Base-by-base conservation (phyloP, 768 basidiomycete genomes). In the Phallus indusiatus region DNA sequence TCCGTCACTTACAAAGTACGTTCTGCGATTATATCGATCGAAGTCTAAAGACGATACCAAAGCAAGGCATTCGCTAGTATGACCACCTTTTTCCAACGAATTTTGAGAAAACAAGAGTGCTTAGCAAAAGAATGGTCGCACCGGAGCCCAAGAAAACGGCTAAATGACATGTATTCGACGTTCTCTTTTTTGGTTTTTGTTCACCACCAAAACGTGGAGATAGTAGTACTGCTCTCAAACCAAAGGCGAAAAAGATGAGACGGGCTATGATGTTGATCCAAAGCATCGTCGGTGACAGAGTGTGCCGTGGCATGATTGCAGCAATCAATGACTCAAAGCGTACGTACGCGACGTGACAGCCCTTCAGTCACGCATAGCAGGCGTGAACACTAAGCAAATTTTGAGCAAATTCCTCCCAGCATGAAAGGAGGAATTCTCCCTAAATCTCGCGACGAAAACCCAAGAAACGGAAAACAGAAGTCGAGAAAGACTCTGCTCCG, bases 71-170 rank as follows among this genome's bases (percentile, higher is more conserved):
- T 99, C 96, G 62, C 80, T 84, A 16, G 94, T 96, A 73, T 99
- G 96, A 0, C 96, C 96, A 49, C 96, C 95, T 97, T 67, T 35
- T 60, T 33, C 53, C 28, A 37, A 51, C 42, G 42, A n/a, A n/a
- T 37, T 28, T 28, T 28, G 28, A 28, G 11, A 6, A 12, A 60
- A 37, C 47, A 51, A 55, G 56, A 63, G 46, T 59, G 24, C 22
- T 20, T 36, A 11, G 52, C 34, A 56, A 55, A 60, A 60, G 50
- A 50, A 28, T 33, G 49, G 56, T 47, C 77, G 67, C 66, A 89
- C 94, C 94, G 69, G 95, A 98, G 59, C 95, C 95, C 12, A 98
- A 81, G 67, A 97, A 96, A 54, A 96, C 82, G 3, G 89, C 93
- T 16, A 96, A 72, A 37, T 68, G 70, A 61, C 79, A 81, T 61